Evolutionary conservation across 1,139 yeast species (phyloP).

Genomic region (Candida sanyaensis): DNA sequence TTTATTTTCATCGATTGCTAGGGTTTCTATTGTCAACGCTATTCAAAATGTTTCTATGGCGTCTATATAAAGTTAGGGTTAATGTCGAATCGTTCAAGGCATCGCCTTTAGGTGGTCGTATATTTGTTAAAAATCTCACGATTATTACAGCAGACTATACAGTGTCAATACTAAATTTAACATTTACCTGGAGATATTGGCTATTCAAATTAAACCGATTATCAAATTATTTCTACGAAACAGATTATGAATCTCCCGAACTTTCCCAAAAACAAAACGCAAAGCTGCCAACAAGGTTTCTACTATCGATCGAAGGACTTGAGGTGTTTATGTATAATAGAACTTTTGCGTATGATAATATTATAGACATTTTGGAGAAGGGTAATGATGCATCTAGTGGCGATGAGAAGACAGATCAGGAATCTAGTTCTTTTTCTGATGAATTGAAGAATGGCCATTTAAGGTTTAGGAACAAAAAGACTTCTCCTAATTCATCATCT

Average conservation of each 20-base stretch:
- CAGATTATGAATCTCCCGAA: constrained; percentile 22
- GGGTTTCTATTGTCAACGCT: constrained; percentile 61
- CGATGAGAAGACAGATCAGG: constrained; percentile 13
- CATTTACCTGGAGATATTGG: constrained; percentile 93
- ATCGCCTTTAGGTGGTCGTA: constrained; percentile 79
- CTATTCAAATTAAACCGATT: constrained; percentile 50
- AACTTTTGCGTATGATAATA: constrained; percentile 71
- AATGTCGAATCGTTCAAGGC: constrained; percentile 73
- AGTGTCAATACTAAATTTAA: constrained; percentile 65
- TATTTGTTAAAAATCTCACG: constrained; percentile 74
- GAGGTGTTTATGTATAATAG: constrained; percentile 84
- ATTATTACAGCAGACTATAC: constrained; percentile 73
- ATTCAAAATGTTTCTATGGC: constrained; percentile 66
- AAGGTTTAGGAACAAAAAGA: constrained; percentile 7
- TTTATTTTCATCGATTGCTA: constrained; percentile 72
- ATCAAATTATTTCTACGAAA: constrained; percentile 36
- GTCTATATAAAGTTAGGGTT: constrained; percentile 52
- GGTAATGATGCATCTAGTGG: constrained; percentile 8
- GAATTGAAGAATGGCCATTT: constrained; percentile 10
- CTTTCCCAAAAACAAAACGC: constrained; percentile 34
- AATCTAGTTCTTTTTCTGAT: constrained; percentile 11
- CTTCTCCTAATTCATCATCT: not conserved
- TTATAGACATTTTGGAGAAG: constrained; percentile 46
- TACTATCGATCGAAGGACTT: constrained; percentile 67
- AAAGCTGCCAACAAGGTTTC: constrained; percentile 59